Evolutionary conservation across 2,329 filamentous ascomycete genomes (phyloP).

Genomic region (Helotiales sp.): DNA sequence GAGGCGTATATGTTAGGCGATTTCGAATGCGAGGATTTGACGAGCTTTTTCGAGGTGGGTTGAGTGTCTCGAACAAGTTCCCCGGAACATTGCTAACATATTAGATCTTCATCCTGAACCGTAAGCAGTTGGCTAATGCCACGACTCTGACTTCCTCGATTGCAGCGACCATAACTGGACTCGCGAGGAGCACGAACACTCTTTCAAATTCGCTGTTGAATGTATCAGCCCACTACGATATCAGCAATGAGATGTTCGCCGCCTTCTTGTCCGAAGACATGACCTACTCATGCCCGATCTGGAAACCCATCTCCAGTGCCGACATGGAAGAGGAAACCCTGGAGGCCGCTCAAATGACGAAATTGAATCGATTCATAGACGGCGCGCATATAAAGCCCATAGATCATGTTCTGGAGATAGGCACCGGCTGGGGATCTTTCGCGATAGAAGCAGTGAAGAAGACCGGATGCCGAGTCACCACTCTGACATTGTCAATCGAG

Average conservation of each 20-base stretch:
- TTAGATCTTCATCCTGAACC: slow-evolving; percentile 73
- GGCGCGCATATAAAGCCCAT: slow-evolving; percentile 65
- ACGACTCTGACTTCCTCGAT: slow-evolving; percentile 65
- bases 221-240: slow-evolving; percentile 75
- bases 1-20: slow-evolving; percentile 73
- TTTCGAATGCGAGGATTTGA: slow-evolving; percentile 68
- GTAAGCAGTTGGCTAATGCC: slow-evolving; percentile 66
- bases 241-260: slow-evolving; percentile 77
- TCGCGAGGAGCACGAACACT: slow-evolving; percentile 63
- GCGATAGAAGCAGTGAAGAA: slow-evolving; percentile 70
- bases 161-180: slow-evolving; percentile 59
- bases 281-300: slow-evolving; percentile 76
- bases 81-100: slow-evolving; percentile 31
- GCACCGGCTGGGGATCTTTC: slow-evolving; percentile 77
- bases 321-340: slow-evolving; percentile 58
- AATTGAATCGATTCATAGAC: slow-evolving; percentile 68
- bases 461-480: slow-evolving; percentile 72
- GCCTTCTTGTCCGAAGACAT: slow-evolving; percentile 76
- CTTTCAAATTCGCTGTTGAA: slow-evolving; percentile 65
- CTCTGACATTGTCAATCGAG: slow-evolving; percentile 69
- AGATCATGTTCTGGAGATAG: slow-evolving; percentile 76
- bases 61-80: neutral
- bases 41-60: slow-evolving; percentile 68
- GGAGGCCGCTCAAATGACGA: slow-evolving; percentile 69
- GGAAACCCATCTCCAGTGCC: slow-evolving; percentile 54